phyloP scores from a whole-genome alignment of 306 rosid species.

The Quercus engelmannii region DNA sequence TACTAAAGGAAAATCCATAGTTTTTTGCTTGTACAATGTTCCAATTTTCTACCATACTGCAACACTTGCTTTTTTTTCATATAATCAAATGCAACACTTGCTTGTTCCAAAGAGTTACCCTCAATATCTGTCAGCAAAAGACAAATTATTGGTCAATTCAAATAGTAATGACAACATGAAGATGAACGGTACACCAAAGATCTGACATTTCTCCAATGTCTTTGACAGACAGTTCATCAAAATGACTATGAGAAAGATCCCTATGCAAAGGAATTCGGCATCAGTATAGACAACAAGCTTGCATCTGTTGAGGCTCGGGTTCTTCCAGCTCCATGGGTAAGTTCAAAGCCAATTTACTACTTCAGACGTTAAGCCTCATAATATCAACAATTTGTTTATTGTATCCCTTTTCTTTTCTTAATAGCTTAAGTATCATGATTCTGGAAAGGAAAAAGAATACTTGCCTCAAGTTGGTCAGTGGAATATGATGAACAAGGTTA shows the following conservation, averaged over 20 bases:
- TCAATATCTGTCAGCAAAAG: not conserved
- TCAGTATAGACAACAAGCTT: conserved; percentile 37
- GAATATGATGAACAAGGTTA: conserved; percentile 55
- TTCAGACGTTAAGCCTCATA: not conserved
- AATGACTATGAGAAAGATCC: conserved; percentile 39
- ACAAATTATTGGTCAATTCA: not conserved
- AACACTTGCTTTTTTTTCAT: no score
- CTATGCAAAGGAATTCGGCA: conserved; percentile 42
- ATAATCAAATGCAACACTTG: no score
- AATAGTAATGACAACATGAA: not conserved
- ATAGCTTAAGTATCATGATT: conserved; percentile 40
- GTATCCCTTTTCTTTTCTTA: conserved; percentile 7
- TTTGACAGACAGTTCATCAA: conserved; percentile 34
- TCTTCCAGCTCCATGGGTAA: conserved; percentile 55
- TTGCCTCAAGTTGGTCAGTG: conserved; percentile 52
- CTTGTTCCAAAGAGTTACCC: no score
- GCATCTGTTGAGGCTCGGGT: conserved; percentile 45
- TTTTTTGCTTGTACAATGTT: not conserved
- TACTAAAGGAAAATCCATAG: not conserved
- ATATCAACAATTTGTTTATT: not conserved
- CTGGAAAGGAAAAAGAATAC: conserved; percentile 43
- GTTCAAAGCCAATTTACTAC: not conserved
- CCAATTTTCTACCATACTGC: not conserved
- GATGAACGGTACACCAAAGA: not conserved
- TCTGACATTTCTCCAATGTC: not conserved